phyloP scores from a whole-genome alignment of 2,329 filamentous ascomycete species.

The Colletotrichum destructivum region DNA sequence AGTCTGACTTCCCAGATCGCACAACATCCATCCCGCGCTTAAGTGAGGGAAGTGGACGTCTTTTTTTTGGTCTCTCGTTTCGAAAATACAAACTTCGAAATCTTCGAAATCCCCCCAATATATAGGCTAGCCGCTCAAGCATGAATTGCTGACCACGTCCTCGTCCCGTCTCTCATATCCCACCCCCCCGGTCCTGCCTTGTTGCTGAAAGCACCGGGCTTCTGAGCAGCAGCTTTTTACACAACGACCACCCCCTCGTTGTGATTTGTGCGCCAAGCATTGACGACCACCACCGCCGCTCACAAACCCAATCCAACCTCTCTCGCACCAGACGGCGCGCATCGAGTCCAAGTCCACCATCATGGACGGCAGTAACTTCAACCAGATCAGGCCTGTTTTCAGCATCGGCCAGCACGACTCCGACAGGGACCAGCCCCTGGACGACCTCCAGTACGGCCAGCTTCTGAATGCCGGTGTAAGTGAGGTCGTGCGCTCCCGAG shows the following conservation, averaged over 20 bases:
- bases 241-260: background rate
- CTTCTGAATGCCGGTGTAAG: conserved; percentile 79
- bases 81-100: background rate
- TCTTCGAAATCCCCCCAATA: background rate
- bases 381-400: conserved; percentile 62
- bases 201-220: conserved; percentile 19
- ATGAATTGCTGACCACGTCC: conserved; percentile 32
- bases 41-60: conserved; percentile 8
- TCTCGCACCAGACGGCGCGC: conserved; percentile 13
- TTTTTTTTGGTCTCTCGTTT: background rate
- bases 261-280: conserved; percentile 37
- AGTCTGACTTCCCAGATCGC: conserved; percentile 36
- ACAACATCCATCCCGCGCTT: conserved; percentile 20
- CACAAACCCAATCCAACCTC: conserved; percentile 22
- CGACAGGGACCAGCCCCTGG: conserved; percentile 71
- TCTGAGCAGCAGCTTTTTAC: conserved; percentile 19
- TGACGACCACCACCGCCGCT: conserved; percentile 22
- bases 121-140: background rate
- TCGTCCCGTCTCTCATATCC: background rate
- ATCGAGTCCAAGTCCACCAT: conserved; percentile 3
- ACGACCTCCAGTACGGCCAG: conserved; percentile 75
- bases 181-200: conserved; percentile 5
- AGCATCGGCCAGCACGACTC: conserved; percentile 84
- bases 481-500: conserved; percentile 43
- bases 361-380: conserved; percentile 35